Evolutionary conservation across 2,329 filamentous ascomycete genomes (phyloP).

Genomic region (Elsinoe australis): DNA sequence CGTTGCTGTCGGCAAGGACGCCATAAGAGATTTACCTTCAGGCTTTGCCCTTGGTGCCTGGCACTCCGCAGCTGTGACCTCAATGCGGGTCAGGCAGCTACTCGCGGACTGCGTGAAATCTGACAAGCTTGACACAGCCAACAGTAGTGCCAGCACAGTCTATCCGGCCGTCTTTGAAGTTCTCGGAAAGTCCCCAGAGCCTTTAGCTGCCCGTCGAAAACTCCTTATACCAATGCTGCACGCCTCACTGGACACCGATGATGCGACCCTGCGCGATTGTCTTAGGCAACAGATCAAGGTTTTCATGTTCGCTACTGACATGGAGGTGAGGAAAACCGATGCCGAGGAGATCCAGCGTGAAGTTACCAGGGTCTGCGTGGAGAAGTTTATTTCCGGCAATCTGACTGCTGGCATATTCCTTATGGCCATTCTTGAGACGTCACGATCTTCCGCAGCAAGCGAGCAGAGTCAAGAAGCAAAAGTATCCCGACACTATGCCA

Average conservation of each 20-base stretch:
- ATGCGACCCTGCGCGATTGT: too few species aligned
- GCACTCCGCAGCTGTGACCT: background rate
- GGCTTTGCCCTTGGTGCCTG: background rate
- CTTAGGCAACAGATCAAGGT: too few species aligned
- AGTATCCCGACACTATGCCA: background rate
- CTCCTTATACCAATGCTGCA: too few species aligned
- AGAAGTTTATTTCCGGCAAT: background rate
- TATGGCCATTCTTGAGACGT: background rate
- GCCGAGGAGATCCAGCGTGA: background rate
- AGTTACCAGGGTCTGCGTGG: background rate
- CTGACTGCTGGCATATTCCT: background rate
- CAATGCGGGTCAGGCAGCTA: background rate
- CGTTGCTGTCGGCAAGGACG: background rate
- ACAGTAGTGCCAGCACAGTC: too few species aligned
- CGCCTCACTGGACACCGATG: too few species aligned
- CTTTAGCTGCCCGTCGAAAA: too few species aligned
- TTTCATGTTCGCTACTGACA: too few species aligned
- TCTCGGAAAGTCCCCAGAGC: too few species aligned
- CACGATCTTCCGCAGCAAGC: background rate
- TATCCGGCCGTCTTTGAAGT: too few species aligned
- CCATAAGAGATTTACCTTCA: background rate
- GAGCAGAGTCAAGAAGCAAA: background rate
- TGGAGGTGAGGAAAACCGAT: too few species aligned
- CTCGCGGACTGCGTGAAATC: conserved; percentile 1
- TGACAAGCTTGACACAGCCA: too few species aligned